Evolutionary conservation across 148 eudicot species (phyloP).

Genomic region (Mesembryanthemum crystallinum): DNA sequence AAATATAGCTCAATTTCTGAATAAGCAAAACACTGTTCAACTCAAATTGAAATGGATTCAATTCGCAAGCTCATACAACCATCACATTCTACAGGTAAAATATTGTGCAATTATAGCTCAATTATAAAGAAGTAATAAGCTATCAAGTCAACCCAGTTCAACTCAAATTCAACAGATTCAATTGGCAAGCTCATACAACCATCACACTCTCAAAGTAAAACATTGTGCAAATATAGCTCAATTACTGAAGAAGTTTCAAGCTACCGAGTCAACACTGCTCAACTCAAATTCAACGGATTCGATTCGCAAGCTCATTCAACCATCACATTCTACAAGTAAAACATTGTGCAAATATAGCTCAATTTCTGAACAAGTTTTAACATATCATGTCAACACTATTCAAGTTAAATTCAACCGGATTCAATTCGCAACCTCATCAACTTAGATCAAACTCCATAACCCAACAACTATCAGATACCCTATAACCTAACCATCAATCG

Average conservation of each 20-base stretch:
- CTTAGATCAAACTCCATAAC: neutral
- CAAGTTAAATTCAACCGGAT: slow-evolving; percentile 5
- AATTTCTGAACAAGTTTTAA: neutral
- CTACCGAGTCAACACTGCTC: no score
- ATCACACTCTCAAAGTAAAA: no score
- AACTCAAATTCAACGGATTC: slow-evolving; percentile 2
- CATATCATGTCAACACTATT: neutral
- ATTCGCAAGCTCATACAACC: no score
- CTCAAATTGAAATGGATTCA: no score
- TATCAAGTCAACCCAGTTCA: slow-evolving; percentile 1
- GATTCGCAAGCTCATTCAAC: no score
- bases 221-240: no score
- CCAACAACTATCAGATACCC: neutral
- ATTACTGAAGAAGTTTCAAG: no score
- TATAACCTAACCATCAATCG: slow-evolving; percentile 2
- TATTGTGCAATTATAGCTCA: neutral
- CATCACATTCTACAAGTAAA: slow-evolving; percentile 7
- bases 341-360: neutral
- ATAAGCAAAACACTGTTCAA: no score
- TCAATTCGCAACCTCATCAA: slow-evolving; percentile 10
- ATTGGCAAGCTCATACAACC: slow-evolving; percentile 2
- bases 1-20: no score
- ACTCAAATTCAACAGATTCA: slow-evolving; percentile 6
- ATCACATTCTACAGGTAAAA: slow-evolving; percentile 6
- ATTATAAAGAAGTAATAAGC: neutral